Conservation (phyloP, 169 alveolate species). For the Prorocentrum cordatum region DNA sequence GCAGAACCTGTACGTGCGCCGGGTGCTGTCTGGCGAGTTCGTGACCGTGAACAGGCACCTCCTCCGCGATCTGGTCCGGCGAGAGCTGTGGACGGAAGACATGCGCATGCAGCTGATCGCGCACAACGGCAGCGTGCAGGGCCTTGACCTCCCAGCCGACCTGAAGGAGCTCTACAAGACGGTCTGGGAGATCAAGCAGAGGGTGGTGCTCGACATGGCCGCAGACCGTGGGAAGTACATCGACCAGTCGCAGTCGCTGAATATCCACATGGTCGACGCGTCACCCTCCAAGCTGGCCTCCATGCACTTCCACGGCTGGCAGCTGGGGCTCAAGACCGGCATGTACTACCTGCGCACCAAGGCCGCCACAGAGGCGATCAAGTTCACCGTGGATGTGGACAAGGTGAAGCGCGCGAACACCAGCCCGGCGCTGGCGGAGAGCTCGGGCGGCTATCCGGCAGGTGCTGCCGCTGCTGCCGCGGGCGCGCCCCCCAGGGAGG, state of each 20-base stretch:
- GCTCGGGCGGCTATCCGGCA: constrained; percentile 75
- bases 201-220: constrained; percentile 93
- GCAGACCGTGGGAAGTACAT: constrained; percentile 82
- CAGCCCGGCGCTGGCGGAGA: background rate
- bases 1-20: constrained; percentile 92
- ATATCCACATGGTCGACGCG: constrained; percentile 89
- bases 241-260: constrained; percentile 86
- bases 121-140: constrained; percentile 91
- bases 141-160: constrained; percentile 89
- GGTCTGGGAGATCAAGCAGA: constrained; percentile 98
- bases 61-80: constrained; percentile 90
- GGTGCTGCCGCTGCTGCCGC: too few species aligned
- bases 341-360: constrained; percentile 92
- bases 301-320: constrained; percentile 99
- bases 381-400: constrained; percentile 89
- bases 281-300: constrained; percentile 91
- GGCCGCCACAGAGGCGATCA: constrained; percentile 97
- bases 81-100: constrained; percentile 89
- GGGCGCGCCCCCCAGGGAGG: too few species aligned
- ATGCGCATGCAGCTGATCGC: constrained; percentile 91
- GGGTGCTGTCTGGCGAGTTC: constrained; percentile 95
- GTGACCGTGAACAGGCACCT: constrained; percentile 93
- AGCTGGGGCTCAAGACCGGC: constrained; percentile 95
- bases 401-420: background rate
- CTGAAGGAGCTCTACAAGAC: constrained; percentile 80